A percentile compares a stretch with the other conserved stretches of the same genome.
These are phyloP conservation scores for Mycena sp. DNA, from an alignment of 1,284 basidiomycete genomes.

Conservation along the genomic window DNA sequence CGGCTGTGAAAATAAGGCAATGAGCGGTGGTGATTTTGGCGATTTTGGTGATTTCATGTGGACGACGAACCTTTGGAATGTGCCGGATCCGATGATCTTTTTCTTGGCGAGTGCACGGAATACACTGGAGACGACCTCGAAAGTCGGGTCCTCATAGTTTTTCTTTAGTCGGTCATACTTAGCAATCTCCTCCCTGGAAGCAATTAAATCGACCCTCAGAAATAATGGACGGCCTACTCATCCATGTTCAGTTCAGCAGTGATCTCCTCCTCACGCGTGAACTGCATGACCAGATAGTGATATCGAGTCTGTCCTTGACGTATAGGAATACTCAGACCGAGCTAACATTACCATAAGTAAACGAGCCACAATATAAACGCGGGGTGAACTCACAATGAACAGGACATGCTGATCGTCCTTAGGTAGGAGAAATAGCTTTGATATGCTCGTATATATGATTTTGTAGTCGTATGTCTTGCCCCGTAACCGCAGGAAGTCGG, in stretches of 20 bases:
- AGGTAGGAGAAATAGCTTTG: conserved; percentile 92
- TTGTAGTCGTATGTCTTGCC: conserved; percentile 99
- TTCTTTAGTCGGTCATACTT: conserved; percentile 89
- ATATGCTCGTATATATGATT: conserved; percentile 92
- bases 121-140: conserved; percentile 94
- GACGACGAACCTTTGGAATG: conserved; percentile 78
- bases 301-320: conserved; percentile 98
- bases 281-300: conserved; percentile 98
- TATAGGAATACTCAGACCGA: conserved; percentile 92
- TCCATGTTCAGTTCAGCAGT: conserved; percentile 95
- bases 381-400: conserved; percentile 78
- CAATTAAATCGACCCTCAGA: background rate
- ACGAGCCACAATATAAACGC: background rate
- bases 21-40: too few relatives aligned
- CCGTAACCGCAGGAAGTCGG: conserved; percentile 91
- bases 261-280: conserved; percentile 96
- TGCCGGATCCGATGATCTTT: conserved; percentile 89
- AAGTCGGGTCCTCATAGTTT: conserved; percentile 90
- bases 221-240: conserved; percentile 57
- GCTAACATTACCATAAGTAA: conserved; percentile 50
- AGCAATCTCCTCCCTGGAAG: conserved; percentile 70
- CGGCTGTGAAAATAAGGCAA: conserved; percentile 54
- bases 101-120: conserved; percentile 93
- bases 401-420: conserved; percentile 97
- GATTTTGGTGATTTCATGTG: background rate